These are phyloP conservation scores for Botrytis fabae DNA, from an alignment of 2,329 filamentous ascomycete genomes.

Conservation along the genomic window DNA sequence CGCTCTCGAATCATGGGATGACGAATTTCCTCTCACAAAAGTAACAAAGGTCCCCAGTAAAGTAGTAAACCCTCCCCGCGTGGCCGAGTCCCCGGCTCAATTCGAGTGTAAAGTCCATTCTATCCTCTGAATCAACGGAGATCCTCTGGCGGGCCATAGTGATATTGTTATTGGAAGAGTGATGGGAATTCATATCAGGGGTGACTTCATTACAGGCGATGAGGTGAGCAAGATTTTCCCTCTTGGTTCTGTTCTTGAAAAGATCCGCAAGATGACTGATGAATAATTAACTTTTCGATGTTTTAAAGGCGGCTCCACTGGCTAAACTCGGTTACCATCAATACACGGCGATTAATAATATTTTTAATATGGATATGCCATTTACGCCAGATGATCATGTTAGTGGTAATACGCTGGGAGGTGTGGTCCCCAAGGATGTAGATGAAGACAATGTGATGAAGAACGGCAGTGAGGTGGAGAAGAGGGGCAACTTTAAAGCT, in stretches of 20 bases:
- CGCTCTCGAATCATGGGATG: constrained; percentile 15
- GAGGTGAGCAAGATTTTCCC: neutral
- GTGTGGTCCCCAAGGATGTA: neutral
- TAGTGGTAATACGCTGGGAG: constrained; percentile 17
- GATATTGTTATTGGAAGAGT: constrained; percentile 30
- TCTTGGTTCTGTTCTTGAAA: neutral
- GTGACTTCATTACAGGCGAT: constrained; percentile 26
- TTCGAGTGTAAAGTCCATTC: constrained; percentile 28
- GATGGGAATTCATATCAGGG: constrained; percentile 28
- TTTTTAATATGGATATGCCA: constrained; percentile 28
- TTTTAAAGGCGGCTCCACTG: constrained; percentile 26
- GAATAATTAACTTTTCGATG: constrained; percentile 24
- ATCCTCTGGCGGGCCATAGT: constrained; percentile 27
- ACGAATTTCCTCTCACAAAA: constrained; percentile 10
- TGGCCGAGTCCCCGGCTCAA: constrained; percentile 28
- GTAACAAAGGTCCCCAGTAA: constrained; percentile 25
- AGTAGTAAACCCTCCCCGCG: constrained; percentile 25
- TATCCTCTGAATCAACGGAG: constrained; percentile 25
- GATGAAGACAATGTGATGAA: neutral
- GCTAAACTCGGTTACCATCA: constrained; percentile 29
- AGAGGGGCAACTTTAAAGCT: neutral
- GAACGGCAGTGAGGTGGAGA: neutral
- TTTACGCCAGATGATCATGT: constrained; percentile 30
- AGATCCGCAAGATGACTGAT: neutral
- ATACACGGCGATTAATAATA: constrained; percentile 26